Evolutionary conservation across 164 flowering plant species (phyloP).

Genomic region (Kingdonia uniflora): DNA sequence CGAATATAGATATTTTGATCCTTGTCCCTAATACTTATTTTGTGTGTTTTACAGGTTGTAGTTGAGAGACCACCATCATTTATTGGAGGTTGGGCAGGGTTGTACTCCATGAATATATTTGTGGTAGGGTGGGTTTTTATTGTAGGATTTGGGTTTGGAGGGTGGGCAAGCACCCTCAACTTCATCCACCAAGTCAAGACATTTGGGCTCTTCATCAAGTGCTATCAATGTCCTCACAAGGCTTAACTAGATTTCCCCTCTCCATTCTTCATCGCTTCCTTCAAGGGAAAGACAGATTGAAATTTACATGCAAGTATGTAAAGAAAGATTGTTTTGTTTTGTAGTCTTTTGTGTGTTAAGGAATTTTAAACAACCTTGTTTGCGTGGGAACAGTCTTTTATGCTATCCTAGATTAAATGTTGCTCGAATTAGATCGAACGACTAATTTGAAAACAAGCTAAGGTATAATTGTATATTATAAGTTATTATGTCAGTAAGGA

Average conservation of each 20-base stretch:
- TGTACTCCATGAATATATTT: constrained; percentile 40
- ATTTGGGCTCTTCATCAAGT: constrained; percentile 65
- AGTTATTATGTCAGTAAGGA: no score
- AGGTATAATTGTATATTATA: no score
- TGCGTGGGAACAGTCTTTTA: no score
- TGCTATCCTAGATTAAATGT: no score
- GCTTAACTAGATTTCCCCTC: constrained; percentile 17
- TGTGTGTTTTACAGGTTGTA: constrained; percentile 37
- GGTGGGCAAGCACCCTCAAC: constrained; percentile 75
- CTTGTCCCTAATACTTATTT: background rate
- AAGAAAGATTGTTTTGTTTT: no score
- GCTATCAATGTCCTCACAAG: constrained; percentile 55
- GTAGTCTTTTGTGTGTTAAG: no score
- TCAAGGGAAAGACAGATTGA: no score
- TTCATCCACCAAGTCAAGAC: constrained; percentile 52
- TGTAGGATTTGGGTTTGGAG: constrained; percentile 80
- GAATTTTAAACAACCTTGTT: no score
- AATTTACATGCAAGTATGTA: no score
- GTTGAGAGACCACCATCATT: constrained; percentile 61
- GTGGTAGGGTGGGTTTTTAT: constrained; percentile 69
- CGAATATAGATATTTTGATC: background rate
- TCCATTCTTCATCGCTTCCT: no score
- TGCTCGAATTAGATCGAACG: no score
- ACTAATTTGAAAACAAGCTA: no score
- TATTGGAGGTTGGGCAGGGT: constrained; percentile 66